Evolutionary conservation across 371 early-diverging fungal genomes (phyloP).

Genomic region (Mortierella polycephala): DNA sequence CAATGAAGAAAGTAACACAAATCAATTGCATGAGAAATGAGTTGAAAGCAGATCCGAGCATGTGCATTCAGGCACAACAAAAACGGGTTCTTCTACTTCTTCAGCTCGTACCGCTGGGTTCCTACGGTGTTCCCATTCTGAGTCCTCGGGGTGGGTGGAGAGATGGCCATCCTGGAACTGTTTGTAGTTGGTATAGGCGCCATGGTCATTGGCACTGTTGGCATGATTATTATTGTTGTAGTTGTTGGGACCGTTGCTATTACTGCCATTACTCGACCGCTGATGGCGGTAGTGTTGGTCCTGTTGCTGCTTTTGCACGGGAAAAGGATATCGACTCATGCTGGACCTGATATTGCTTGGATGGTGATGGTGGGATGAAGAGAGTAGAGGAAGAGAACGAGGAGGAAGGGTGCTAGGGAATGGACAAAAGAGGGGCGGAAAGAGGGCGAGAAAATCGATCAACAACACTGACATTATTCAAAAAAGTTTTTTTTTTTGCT

Average conservation of each 20-base stretch:
- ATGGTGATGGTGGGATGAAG: conserved; percentile 2
- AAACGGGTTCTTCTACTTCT: background rate
- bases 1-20: background rate
- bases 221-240: background rate
- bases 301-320: background rate
- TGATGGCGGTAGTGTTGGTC: background rate
- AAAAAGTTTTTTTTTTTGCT: no score
- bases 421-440: background rate
- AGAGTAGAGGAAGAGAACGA: conserved; percentile 1
- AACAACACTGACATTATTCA: background rate
- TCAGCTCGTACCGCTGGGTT: conserved; percentile 28
- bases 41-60: background rate
- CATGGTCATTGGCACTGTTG: background rate
- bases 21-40: conserved; percentile 6
- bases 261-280: background rate
- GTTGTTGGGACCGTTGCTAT: background rate
- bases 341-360: background rate
- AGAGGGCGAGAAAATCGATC: background rate
- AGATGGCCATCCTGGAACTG: conserved; percentile 46
- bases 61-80: no score
- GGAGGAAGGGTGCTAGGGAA: conserved; percentile 6
- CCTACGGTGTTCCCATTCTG: conserved; percentile 33
- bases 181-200: conserved; percentile 1
- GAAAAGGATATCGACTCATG: conserved; percentile 26
- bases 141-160: conserved; percentile 12